Conservation (phyloP, 2,329 filamentous ascomycete species). For the Stemphylium beticola region DNA sequence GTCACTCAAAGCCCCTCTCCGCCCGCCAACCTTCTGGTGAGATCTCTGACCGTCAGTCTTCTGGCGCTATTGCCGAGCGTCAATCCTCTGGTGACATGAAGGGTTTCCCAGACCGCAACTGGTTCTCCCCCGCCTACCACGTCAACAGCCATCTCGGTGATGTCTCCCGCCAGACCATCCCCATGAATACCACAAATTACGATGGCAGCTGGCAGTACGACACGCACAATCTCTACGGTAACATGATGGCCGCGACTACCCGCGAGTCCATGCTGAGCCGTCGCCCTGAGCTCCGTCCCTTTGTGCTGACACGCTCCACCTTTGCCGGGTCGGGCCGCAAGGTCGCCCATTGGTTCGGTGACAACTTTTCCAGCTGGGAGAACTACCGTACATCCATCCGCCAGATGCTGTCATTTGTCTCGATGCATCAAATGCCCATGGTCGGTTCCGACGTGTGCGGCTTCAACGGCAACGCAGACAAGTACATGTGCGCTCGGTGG, state of each 20-base stretch:
- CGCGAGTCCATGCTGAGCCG: constrained; percentile 70
- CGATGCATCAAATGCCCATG: constrained; percentile 57
- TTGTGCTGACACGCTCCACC: constrained; percentile 78
- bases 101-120: constrained; percentile 67
- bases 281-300: constrained; percentile 67
- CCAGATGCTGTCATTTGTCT: constrained; percentile 54
- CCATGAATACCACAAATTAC: constrained; percentile 71
- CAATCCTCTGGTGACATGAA: constrained; percentile 50
- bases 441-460: constrained; percentile 74
- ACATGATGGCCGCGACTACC: constrained; percentile 73
- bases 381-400: constrained; percentile 53
- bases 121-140: constrained; percentile 68
- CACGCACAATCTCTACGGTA: constrained; percentile 78
- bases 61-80: constrained; percentile 8
- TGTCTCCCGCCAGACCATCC: constrained; percentile 59
- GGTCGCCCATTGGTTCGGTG: constrained; percentile 67
- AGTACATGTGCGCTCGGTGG: constrained; percentile 78
- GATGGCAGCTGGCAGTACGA: constrained; percentile 74
- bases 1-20: background rate
- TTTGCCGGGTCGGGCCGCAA: constrained; percentile 73
- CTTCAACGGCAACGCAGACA: constrained; percentile 70
- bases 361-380: constrained; percentile 56
- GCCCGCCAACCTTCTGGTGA: background rate
- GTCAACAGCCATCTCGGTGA: constrained; percentile 66
- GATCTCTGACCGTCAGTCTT: background rate